Base-by-base conservation (phyloP, 129 eudicot genomes). In the Centaurea solstitialis region DNA sequence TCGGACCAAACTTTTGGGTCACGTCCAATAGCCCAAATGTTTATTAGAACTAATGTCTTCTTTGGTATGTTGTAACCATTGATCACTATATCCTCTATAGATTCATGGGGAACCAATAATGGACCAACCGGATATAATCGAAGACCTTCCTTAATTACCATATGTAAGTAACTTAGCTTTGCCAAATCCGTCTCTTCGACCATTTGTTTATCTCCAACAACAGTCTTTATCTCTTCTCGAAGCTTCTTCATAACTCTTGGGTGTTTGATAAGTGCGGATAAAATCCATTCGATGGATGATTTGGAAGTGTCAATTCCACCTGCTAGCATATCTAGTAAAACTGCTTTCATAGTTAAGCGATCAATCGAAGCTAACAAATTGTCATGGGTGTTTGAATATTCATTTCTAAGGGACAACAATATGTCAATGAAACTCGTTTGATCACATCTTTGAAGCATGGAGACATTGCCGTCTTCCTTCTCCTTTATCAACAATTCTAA, bases 1-100 rank as follows among this genome's bases (percentile, higher is more conserved):
- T 82, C 76, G 1, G 89, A 86, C 89, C 89, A 86, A 18, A 79
- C 72, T 6, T 65, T 59, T 47, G 89, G 87, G 62, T 86, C 89
- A 5, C 76, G 85, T 24, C 87, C 89, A 28, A 82, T 66, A 18
- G 84, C 84, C 86, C 86, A 86, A 64, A 68, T 18, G 76, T 87
- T 87, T 0, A 84, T 38, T 11, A 87, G 30, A 5, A 87, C 68
- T 28, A 82, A 33, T 26, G 88, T 80, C 64, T 68, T 71, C 22
- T 87, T 75, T 0, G 85, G 90, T 57, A 87, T 84, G 13, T 37
- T 50, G 53, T 84, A 87, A 20, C 84, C 84, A 13, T 85, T 70
- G 11, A 87, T 50, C n/a, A 64, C 26, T 20, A 75, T 59, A 50
- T 87, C 84, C 10, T 81, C 86, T 79, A 81, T 78, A 1, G 90